These are phyloP conservation scores for Phytophthora melonis DNA, from an alignment of 352 stramenopile species.

Conservation along the genomic window DNA sequence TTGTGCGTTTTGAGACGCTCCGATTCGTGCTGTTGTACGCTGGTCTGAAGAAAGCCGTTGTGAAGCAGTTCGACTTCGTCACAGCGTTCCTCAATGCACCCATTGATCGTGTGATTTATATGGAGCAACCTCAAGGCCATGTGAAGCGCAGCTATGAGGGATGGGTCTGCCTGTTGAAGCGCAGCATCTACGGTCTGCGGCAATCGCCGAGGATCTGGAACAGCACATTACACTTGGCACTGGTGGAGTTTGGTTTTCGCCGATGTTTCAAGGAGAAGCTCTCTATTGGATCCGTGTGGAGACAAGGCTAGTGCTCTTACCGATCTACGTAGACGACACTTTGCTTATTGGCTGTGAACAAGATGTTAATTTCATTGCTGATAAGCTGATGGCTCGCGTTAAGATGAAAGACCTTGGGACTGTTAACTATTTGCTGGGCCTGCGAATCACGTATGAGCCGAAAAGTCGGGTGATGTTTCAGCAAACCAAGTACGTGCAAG, in stretches of 20 bases:
- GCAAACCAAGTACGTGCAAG: slow-evolving; percentile 27
- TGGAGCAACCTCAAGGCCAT: slow-evolving; percentile 7
- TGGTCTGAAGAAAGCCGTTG: neutral
- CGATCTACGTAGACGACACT: slow-evolving; percentile 15
- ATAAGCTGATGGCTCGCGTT: slow-evolving; percentile 1
- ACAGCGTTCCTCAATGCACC: slow-evolving; percentile 15
- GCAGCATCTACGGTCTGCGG: slow-evolving; percentile 7
- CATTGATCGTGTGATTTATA: slow-evolving; percentile 16
- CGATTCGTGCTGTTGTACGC: slow-evolving; percentile 16
- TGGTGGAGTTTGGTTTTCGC: slow-evolving; percentile 8
- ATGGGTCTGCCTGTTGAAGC: slow-evolving; percentile 9
- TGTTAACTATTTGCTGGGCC: slow-evolving; percentile 20
- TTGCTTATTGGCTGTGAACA: slow-evolving; percentile 6
- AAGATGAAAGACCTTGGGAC: slow-evolving; percentile 11
- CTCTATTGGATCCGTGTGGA: slow-evolving; percentile 20
- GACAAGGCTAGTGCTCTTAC: neutral
- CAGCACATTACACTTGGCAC: slow-evolving; percentile 11
- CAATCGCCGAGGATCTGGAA: slow-evolving; percentile 17
- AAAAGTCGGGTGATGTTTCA: slow-evolving; percentile 14
- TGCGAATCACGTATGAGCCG: slow-evolving; percentile 12
- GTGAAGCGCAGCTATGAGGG: slow-evolving; percentile 18
- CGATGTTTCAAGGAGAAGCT: slow-evolving; percentile 4
- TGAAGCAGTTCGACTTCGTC: slow-evolving; percentile 18
- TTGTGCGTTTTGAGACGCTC: slow-evolving; percentile 19
- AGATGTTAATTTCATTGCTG: slow-evolving; percentile 11